These are phyloP conservation scores for Dictyostelium firmibasis DNA, from an alignment of 78 protist genomes.

Conservation along the genomic window DNA sequence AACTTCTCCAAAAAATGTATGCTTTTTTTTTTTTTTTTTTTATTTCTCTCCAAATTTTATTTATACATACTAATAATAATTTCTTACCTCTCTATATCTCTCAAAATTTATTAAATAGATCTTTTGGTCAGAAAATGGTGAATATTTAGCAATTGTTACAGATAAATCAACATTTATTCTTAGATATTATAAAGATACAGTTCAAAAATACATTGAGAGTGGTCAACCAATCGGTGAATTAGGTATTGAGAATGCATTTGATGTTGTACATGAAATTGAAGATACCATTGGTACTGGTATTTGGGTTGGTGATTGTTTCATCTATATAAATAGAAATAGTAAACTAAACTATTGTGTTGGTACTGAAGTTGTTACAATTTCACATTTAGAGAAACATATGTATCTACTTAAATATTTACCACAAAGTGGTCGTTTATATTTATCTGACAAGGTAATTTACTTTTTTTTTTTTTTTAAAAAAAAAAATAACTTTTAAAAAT, in stretches of 20 bases:
- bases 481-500: too few species aligned
- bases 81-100: too few species aligned
- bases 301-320: conserved; percentile 98
- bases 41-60: neutral
- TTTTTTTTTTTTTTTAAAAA: neutral
- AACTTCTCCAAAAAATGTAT: conserved; percentile 85
- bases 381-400: conserved; percentile 88
- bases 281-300: conserved; percentile 86
- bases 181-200: conserved; percentile 85
- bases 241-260: conserved; percentile 97
- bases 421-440: conserved; percentile 89
- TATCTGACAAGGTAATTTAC: conserved; percentile 84
- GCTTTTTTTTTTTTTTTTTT: neutral
- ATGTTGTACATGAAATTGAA: conserved; percentile 86
- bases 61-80: neutral
- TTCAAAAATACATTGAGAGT: conserved; percentile 49
- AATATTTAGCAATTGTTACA: conserved; percentile 71
- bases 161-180: conserved; percentile 93
- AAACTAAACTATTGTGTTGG: conserved; percentile 97
- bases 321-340: conserved; percentile 90
- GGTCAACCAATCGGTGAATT: conserved; percentile 85
- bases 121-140: conserved; percentile 95
- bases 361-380: conserved; percentile 92
- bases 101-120: conserved; percentile 15
- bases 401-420: conserved; percentile 92